These are phyloP conservation scores for Pisolithus microcarpus DNA, from an alignment of 768 basidiomycete genomes.

Conservation along the genomic window DNA sequence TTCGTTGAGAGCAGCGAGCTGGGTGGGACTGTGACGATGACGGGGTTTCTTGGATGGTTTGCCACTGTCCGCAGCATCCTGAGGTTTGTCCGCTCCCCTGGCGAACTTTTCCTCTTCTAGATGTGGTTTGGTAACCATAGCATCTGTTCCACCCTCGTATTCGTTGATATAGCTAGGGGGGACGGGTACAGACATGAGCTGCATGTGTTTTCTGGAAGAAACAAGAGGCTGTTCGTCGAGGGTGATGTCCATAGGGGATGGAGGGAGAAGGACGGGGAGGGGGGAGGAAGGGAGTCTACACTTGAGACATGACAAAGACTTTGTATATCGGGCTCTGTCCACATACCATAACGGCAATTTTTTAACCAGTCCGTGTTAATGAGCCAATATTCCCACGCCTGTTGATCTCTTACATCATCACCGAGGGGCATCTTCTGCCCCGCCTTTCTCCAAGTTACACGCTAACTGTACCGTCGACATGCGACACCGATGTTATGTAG, in stretches of 20 bases:
- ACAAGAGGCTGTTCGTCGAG: conserved; percentile 10
- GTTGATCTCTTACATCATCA: conserved; percentile 14
- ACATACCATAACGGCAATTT: conserved; percentile 35
- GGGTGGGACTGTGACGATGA: conserved; percentile 65
- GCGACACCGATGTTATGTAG: background rate
- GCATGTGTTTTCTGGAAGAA: conserved; percentile 8
- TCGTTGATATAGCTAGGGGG: conserved; percentile 5
- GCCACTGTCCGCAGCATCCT: conserved; percentile 18
- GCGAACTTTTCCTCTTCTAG: conserved; percentile 21
- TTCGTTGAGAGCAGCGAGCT: conserved; percentile 70
- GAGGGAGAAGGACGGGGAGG: conserved; percentile 19
- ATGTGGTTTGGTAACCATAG: conserved; percentile 3
- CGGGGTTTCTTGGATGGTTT: conserved; percentile 59
- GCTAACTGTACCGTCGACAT: background rate
- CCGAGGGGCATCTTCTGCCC: conserved; percentile 1
- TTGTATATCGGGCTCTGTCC: conserved; percentile 33
- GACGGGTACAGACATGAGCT: conserved; percentile 7
- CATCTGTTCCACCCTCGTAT: conserved; percentile 18
- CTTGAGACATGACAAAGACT: conserved; percentile 33
- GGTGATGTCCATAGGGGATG: conserved; percentile 21
- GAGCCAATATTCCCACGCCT: conserved; percentile 23
- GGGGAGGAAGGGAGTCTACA: conserved; percentile 20
- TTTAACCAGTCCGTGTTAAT: conserved; percentile 26
- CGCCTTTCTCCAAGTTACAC: background rate
- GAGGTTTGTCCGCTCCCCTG: conserved; percentile 17